A percentile compares a stretch with the other conserved stretches of the same genome.
phyloP scores from a whole-genome alignment of 345 rosid genomes.

The Luvunga scandens region DNA sequence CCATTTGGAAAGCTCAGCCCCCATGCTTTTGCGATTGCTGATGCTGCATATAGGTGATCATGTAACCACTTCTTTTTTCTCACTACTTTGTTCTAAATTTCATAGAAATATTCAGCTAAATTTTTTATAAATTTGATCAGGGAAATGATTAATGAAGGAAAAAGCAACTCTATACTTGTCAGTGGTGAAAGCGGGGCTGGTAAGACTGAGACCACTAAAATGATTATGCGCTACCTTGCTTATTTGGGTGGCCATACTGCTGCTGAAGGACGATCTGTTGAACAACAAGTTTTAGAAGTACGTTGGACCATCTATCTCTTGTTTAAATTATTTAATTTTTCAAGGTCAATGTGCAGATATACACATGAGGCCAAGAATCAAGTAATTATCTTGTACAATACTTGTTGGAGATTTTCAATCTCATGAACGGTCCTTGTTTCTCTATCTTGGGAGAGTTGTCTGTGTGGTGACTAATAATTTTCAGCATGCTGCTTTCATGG shows the following conservation, averaged over 20 bases:
- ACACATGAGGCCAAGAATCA: not conserved
- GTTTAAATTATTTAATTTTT: slow-evolving; percentile 3
- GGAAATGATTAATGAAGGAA: slow-evolving; percentile 75
- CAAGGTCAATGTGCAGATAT: not conserved
- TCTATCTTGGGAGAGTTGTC: slow-evolving; percentile 6
- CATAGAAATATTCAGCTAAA: slow-evolving; percentile 8
- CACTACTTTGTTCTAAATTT: slow-evolving; percentile 8
- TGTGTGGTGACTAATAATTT: not conserved
- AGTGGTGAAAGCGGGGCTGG: slow-evolving; percentile 99
- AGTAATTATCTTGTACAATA: not conserved
- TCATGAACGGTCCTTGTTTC: not conserved
- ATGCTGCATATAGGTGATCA: slow-evolving; percentile 71
- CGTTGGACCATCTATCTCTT: slow-evolving; percentile 25
- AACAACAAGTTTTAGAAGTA: slow-evolving; percentile 83
- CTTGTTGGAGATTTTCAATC: not conserved
- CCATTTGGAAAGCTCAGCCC: slow-evolving; percentile 57
- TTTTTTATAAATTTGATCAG: slow-evolving; percentile 36
- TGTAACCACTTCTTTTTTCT: not conserved
- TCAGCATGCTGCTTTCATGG: not conserved
- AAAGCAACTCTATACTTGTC: slow-evolving; percentile 78
- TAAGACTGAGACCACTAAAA: slow-evolving; percentile 93
- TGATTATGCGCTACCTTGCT: slow-evolving; percentile 94
- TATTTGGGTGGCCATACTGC: slow-evolving; percentile 67
- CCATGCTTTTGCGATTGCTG: slow-evolving; percentile 86
- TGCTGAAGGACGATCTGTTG: slow-evolving; percentile 68